Evolutionary conservation across 2,329 filamentous ascomycete species (phyloP).

Genomic region (Magnaporthiopsis incrustans): DNA sequence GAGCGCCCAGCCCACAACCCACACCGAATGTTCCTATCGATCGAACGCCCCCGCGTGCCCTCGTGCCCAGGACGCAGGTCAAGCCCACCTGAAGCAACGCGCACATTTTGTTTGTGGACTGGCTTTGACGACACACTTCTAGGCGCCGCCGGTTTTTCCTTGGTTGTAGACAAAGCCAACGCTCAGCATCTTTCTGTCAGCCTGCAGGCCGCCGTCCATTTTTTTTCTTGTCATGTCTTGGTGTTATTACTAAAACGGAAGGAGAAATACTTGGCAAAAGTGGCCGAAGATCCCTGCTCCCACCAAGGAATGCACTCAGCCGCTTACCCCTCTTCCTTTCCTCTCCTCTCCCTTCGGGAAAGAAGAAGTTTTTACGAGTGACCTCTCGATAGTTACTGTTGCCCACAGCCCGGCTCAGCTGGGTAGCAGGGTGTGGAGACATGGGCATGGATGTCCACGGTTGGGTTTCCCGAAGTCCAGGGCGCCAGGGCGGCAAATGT

Average conservation of each 20-base stretch:
- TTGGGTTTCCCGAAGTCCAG: background rate
- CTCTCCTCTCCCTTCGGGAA: background rate
- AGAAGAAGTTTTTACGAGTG: too few relatives aligned
- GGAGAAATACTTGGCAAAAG: background rate
- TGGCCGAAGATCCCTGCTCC: too few relatives aligned
- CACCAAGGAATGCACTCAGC: background rate
- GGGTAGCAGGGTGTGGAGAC: background rate
- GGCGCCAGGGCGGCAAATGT: background rate
- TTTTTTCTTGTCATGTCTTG: background rate
- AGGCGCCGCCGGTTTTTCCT: background rate
- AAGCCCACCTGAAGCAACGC: background rate
- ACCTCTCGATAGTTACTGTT: too few relatives aligned
- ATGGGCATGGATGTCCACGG: background rate
- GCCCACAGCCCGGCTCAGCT: too few relatives aligned
- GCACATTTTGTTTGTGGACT: too few relatives aligned
- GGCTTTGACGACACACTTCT: background rate
- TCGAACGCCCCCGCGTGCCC: background rate
- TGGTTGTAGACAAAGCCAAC: background rate
- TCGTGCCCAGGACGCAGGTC: background rate
- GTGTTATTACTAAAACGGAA: background rate
- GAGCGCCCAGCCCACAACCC: slow-evolving; percentile 6
- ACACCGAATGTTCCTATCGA: slow-evolving; percentile 5
- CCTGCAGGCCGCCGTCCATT: background rate
- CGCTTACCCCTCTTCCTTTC: background rate
- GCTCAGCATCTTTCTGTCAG: background rate